phyloP scores from a whole-genome alignment of 116 monocot species.

The Phalaenopsis hybrid region DNA sequence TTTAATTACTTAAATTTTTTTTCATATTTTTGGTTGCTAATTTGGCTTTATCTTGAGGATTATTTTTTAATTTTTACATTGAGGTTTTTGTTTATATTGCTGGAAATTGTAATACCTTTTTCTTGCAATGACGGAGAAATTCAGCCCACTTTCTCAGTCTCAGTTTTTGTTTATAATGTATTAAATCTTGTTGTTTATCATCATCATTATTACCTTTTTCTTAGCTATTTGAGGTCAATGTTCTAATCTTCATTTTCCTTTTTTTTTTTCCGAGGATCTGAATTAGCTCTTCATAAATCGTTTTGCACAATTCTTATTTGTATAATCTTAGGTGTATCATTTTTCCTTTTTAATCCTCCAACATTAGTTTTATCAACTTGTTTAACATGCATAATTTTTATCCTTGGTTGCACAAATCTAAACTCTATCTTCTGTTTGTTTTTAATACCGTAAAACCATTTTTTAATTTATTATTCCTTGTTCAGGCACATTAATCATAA shows the following conservation, averaged over 20 bases:
- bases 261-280: background rate
- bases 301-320: too few species aligned
- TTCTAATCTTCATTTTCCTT: background rate
- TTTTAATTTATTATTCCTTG: too few species aligned
- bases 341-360: too few species aligned
- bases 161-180: background rate
- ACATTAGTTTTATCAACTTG: too few species aligned
- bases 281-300: background rate
- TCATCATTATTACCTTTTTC: background rate
- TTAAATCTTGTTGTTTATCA: background rate
- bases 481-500: too few species aligned
- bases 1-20: background rate
- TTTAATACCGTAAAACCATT: too few species aligned
- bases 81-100: background rate
- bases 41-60: background rate
- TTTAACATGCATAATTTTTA: too few species aligned
- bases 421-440: too few species aligned
- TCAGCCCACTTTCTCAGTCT: background rate
- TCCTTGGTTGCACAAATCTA: too few species aligned
- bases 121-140: too few species aligned
- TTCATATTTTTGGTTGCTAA: background rate
- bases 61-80: background rate
- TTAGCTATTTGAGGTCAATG: background rate
- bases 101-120: too few species aligned
- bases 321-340: too few species aligned